Evolutionary conservation across 164 flowering plant species (phyloP), one percentile per base, ranked within the genome.

Genomic region (Cinnamomum micranthum): DNA sequence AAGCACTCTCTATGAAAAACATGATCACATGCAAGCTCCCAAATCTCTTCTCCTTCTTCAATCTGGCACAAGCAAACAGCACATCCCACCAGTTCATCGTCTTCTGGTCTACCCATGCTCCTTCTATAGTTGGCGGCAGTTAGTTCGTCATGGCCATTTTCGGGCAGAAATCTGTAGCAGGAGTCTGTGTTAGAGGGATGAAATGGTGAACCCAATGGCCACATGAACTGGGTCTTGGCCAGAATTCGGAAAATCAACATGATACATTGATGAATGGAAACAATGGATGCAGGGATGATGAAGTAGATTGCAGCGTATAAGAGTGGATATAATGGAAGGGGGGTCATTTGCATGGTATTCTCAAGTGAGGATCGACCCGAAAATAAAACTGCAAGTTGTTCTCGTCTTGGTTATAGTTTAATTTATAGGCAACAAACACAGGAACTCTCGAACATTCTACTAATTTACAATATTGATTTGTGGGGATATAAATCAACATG

Each of bases 21-120:
- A 72, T 72, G 74, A 19, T n/a, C 20, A 22, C 70, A 52, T 55
- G 47, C 58, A 3, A 55, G 65, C 63, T 52, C 73, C 58, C 65
- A 28, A n/a, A 71, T 71, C 50, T 71, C 73, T 10, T 71, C 73
- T 33, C 73, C 73, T 71, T 58, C 73, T 71, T 55, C 73, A 55
- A 71, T 52, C 73, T 17, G 19, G 41, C 63, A 7, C 33, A 71
- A 52, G 65, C 73, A 71, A 71, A 71, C 64, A n/a, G 28, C 47
- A 33, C 73, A 71, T 0, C 58, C 65, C 11, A 27, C 47, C 15
- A 25, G 25, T 13, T 69, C 55, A 31, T 33, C 70, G 1, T 41
- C 3, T 2, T 4, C 70, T 27, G 47, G 51, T 7, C 27, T 41
- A 41, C 10, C 47, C 47, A 41, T 41, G 10, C n/a, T 47, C 9